Conservation (phyloP, 345 rosid genomes). For the Pugionium dolabratum region DNA sequence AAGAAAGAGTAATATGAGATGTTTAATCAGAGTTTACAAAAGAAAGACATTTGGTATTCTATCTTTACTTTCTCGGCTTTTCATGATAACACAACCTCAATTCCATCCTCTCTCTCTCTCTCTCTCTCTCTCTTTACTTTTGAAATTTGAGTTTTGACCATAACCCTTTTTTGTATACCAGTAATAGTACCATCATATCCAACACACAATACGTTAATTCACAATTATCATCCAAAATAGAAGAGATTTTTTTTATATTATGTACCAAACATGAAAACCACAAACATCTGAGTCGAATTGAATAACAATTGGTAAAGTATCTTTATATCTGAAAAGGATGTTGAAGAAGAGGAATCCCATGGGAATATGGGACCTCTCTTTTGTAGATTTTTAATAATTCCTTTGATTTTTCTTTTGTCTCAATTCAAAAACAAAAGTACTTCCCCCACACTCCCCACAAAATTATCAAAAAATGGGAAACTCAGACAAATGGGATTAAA, state of each 20-base stretch:
- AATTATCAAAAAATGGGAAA: too few species aligned
- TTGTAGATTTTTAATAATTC: conserved; percentile 15
- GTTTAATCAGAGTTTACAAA: conserved; percentile 24
- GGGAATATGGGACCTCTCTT: conserved; percentile 34
- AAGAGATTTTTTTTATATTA: neutral
- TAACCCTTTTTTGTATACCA: neutral
- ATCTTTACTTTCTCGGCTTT: conserved; percentile 39
- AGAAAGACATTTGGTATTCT: conserved; percentile 39
- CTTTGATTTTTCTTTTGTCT: conserved; percentile 29
- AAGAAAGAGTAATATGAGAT: conserved; percentile 17
- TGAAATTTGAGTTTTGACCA: conserved; percentile 27
- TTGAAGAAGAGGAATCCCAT: conserved; percentile 23
- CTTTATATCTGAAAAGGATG: conserved; percentile 27
- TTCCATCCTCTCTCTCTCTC: conserved; percentile 17
- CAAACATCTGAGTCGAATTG: conserved; percentile 1
- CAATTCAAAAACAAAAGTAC: neutral
- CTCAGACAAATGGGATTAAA: too few species aligned
- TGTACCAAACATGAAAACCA: neutral
- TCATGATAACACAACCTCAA: conserved; percentile 24
- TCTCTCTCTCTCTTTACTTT: too few species aligned
- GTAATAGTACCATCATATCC: conserved; percentile 24
- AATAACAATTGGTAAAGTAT: conserved; percentile 15
- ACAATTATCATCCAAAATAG: conserved; percentile 5
- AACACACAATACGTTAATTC: too few species aligned
- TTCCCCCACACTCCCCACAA: too few species aligned